Evolutionary conservation across 1,284 basidiomycete species (phyloP), one percentile per base, ranked within the genome.

Genomic region (Caloboletus firmus): DNA sequence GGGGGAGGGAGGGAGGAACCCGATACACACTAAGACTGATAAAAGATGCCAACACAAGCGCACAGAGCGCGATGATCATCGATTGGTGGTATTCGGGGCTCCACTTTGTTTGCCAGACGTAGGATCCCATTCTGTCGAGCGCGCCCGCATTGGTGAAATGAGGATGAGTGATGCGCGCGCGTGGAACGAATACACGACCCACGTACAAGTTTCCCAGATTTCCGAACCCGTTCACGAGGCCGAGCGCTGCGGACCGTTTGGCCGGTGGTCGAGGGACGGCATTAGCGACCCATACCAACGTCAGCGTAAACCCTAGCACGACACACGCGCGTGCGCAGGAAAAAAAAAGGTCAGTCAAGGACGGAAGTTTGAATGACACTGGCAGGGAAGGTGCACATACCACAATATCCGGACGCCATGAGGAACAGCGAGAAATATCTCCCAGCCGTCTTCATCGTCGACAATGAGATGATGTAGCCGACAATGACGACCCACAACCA

Each of bases 381-480:
- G 24, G 22, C 39, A 12, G 37, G 22, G 24, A 30, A 26, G 12
- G 6, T n/a, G n/a, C 17, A 67, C 79, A 40, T 46, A 80, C 83
- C 83, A 5, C 72, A 73, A 59, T 81, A 82, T 45, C 83, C 83
- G 48, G 66, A 68, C 0, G 84, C 78, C 83, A 87, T 84, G 30
- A 86, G 72, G 71, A 88, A 89, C 65, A 89, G 70, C 1, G 81
- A 76, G 36, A 89, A 72, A 60, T 90, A 89, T 49, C 86, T 78
- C 3, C 75, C 82, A 1, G 71, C 79, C 7, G 76, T 75, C 6
- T 72, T 74, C 70, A 78, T 77, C 0, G 85, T 86, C 2, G 76
- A 78, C 20, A 85, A 67, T 6, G 78, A 80, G 53, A 88, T 84
- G 57, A 87, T 81, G 60, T 81, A 88, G 0, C 82, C 87, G 9